Base-by-base conservation (phyloP, 1,139 yeast genomes). In the Kodamaea sp. region DNA sequence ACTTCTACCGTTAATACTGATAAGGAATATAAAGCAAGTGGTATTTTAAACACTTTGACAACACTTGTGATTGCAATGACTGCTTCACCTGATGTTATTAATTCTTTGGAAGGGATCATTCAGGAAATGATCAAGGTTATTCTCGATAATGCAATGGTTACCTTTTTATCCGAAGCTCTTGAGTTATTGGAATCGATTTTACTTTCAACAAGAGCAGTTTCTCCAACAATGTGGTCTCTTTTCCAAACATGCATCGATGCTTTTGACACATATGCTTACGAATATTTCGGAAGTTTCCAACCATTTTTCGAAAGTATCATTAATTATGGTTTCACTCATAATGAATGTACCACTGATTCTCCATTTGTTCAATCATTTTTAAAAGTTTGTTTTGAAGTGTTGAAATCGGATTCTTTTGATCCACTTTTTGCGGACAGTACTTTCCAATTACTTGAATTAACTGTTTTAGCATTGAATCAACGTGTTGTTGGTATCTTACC, bases 51-150 rank as follows among this genome's bases (percentile, higher is more conserved):
- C 45, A 77, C 81, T 9, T 62, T 78, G 41, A 65, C 73, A 5
- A 73, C 82, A 1, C 70, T 78, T 58, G 70, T 77, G 7, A 62
- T 74, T 29, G 71, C 81, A 28, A 73, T 74, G 76, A 67, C 69
- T 27, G 55, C 74, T 2, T 73, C 78, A 8, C 73, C 75, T 11
- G 59, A 67, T 12, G 75, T 73, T 8, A 68, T 77, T 2, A 43
- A 56, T 5, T 59, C 63, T 12, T 54, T 77, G 49, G 75, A 75
- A 50, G 49, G 50, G 2, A 64, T 64, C 3, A 54, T 75, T 30
- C 61, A 61, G 45, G 70, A 69, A 15, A 60, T 74, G 58, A 61
- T 75, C 40, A 57, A 60, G 23, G 70, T 73, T 45, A 67, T 77
- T 28, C 58, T 78, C 31, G 76, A 74, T 27, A 74, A 76, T 51